Evolutionary conservation across 2,329 filamentous ascomycete genomes (phyloP).

Genomic region (Clonostachys rosea): DNA sequence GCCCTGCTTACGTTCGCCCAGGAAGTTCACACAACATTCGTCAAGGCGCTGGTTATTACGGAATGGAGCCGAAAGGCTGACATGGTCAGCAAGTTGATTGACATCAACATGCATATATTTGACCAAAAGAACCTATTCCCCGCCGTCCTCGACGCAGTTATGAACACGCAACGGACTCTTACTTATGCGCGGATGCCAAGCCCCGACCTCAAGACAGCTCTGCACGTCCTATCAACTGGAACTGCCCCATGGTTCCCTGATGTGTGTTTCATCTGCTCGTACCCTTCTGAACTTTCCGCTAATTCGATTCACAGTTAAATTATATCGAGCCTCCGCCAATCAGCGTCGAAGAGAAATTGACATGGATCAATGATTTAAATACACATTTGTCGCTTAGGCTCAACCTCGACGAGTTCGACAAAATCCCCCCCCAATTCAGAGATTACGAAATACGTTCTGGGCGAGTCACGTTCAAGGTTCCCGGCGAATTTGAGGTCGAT

Average conservation of each 20-base stretch:
- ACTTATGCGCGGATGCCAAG: conserved; percentile 73
- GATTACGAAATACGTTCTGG: conserved; percentile 78
- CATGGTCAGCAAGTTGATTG: conserved; percentile 82
- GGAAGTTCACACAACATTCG: conserved; percentile 78
- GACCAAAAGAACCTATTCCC: conserved; percentile 57
- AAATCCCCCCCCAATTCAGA: conserved; percentile 68
- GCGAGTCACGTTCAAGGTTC: conserved; percentile 82
- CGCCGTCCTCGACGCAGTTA: conserved; percentile 55
- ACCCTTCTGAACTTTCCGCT: background rate
- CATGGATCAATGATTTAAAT: conserved; percentile 76
- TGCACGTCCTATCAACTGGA: conserved; percentile 78
- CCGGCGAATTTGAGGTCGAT: conserved; percentile 87
- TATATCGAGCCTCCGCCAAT: conserved; percentile 74
- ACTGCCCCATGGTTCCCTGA: conserved; percentile 76
- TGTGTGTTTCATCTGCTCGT: conserved; percentile 36
- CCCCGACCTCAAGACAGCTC: conserved; percentile 84
- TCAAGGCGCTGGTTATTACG: conserved; percentile 85
- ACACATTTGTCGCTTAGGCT: conserved; percentile 77
- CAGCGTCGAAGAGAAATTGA: conserved; percentile 66
- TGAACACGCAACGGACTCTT: conserved; percentile 69
- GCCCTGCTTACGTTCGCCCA: conserved; percentile 73
- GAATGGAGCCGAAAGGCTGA: conserved; percentile 82
- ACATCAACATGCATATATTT: conserved; percentile 73
- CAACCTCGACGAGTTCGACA: conserved; percentile 78
- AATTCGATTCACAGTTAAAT: conserved; percentile 45